Percentiles rank a stretch among this genome's conserved stretches.
Conservation (phyloP, 257 asterid genomes). For the Solanum tacnaense region DNA sequence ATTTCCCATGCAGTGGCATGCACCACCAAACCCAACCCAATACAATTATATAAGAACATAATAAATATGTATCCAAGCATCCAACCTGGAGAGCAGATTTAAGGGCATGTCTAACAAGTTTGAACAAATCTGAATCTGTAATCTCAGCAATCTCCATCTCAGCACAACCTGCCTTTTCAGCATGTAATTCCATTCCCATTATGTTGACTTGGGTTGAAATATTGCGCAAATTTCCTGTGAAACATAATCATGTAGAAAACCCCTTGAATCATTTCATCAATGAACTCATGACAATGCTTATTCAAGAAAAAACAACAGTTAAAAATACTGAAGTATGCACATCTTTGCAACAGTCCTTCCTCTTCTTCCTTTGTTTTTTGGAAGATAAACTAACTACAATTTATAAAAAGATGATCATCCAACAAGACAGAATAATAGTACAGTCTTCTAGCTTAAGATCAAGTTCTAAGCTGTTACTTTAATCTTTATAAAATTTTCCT, state of each 20-base stretch:
- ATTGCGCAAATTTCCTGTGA: not conserved
- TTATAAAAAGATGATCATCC: not conserved
- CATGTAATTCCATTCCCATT: conserved; percentile 40
- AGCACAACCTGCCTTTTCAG: conserved; percentile 9
- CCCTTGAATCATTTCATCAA: not conserved
- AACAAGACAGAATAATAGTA: not conserved
- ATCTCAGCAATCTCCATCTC: conserved; percentile 36
- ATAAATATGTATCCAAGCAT: not conserved
- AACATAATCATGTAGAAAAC: not conserved
- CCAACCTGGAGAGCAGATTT: conserved; percentile 50
- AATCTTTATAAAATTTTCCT: not conserved
- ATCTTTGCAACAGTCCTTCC: not conserved
- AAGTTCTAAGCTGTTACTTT: not conserved
- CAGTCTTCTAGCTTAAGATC: not conserved
- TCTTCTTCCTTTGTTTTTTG: not conserved
- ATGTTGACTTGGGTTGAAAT: not conserved
- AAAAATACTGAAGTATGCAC: not conserved
- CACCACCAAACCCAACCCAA: not conserved
- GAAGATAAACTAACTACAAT: not conserved
- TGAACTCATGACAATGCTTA: not conserved
- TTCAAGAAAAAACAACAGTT: not conserved
- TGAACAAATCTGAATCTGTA: conserved; percentile 49
- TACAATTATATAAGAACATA: not conserved
- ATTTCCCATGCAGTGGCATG: not conserved
- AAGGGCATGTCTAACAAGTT: conserved; percentile 55